Base-by-base conservation (phyloP, 2,329 filamentous ascomycete genomes). In the Sporothrix inflata region DNA sequence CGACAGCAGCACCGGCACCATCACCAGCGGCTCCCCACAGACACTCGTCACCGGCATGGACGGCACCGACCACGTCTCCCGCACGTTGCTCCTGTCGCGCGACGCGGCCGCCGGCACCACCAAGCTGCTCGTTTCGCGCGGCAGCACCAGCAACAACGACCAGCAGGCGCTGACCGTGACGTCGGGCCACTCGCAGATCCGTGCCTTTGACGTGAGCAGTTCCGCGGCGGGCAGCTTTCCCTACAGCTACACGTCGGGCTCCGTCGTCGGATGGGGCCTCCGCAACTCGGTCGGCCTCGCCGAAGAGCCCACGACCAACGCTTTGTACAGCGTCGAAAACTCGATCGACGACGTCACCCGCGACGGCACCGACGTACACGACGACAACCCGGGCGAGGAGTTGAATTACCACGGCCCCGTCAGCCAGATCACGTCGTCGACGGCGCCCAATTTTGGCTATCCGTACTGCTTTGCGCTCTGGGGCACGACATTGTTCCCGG, bases 371-470 rank as follows among this genome's bases (percentile, higher is more conserved):
- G 88, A 91, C 75, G 85, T 92, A 61, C 89, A 91, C 76, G 81
- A 88, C 75, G 83, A 90, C 74, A 92, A 93, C 77, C 91, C 91
- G 0, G 91, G 88, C 24, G 91, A 93, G 78, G 90, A 93, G 79
- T 80, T 93, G 79, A 93, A 93, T 79, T 92, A 86, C 78, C 88
- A 91, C 75, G 90, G 91, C 1, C 85, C 93, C 67, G 82, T 92
- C 47, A 76, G 80, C 73, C 77, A 79, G 16, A 76, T 79, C 11
- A 75, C 75, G 0, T 77, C 76, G 5, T 19, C 30, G 19, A 7
- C 47, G 4, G 30, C 30, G 4, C 80, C 79, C 3, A 92, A 93
- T 79, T 91, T 90, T 77, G 92, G 91, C 27, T 94, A 93, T 77
- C 92, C 92, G 1, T 80, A 84, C 61, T 94, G 92, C 81, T 91